Percentiles rank a stretch among this genome's conserved stretches.
phyloP scores from a whole-genome alignment of 768 basidiomycete species.

The Tulasnella sp. region DNA sequence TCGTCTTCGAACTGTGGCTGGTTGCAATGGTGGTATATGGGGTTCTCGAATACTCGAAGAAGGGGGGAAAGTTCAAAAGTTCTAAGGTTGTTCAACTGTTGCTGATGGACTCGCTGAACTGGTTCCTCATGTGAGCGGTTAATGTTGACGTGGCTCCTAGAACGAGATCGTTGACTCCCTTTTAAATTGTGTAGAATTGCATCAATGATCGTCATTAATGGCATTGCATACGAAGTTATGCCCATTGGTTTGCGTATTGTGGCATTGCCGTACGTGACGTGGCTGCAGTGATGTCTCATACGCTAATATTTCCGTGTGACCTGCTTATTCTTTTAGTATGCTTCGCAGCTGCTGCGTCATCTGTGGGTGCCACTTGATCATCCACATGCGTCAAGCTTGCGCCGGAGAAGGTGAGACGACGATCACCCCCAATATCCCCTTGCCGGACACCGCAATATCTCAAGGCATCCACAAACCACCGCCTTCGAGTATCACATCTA shows the following conservation, averaged over 20 bases:
- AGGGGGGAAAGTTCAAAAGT: background rate
- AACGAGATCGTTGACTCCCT: background rate
- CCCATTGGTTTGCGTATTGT: background rate
- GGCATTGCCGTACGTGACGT: background rate
- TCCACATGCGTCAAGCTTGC: conserved; percentile 6
- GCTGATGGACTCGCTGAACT: conserved; percentile 8
- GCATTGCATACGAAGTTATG: background rate
- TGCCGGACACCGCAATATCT: background rate
- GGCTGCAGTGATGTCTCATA: background rate
- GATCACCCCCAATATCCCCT: background rate
- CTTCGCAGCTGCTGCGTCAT: background rate
- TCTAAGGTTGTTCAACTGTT: background rate
- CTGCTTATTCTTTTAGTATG: background rate
- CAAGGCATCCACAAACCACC: no score
- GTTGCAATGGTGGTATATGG: background rate
- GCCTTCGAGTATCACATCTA: no score
- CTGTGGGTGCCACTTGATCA: conserved; percentile 8
- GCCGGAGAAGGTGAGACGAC: background rate
- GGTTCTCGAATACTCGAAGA: background rate
- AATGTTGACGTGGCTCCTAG: no score
- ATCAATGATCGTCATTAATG: background rate
- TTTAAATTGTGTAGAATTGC: background rate
- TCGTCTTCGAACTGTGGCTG: conserved; percentile 14
- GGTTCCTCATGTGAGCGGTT: conserved; percentile 12
- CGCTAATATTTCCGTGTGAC: background rate